Evolutionary conservation across 164 flowering plant genomes (phyloP).

Genomic region (Echeveria elegans): DNA sequence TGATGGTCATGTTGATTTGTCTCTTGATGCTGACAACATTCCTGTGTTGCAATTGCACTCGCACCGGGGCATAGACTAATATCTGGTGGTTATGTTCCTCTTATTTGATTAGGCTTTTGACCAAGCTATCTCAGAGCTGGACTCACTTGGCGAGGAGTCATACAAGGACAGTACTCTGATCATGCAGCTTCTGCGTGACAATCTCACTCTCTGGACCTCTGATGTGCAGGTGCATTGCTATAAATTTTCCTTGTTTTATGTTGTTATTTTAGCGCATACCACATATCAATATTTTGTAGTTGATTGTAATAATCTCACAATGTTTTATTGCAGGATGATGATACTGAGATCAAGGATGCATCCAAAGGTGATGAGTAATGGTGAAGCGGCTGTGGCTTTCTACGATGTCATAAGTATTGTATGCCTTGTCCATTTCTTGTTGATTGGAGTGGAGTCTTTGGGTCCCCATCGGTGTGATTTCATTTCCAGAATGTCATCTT

Average conservation of each 20-base stretch:
- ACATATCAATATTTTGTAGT: not conserved
- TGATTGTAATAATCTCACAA: not conserved
- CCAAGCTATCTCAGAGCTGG: slow-evolving; percentile 21
- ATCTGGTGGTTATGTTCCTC: not conserved
- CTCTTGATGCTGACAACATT: not conserved
- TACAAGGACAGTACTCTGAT: slow-evolving; percentile 20
- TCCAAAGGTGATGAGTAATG: slow-evolving; percentile 14
- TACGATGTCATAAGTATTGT: not conserved
- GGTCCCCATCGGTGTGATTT: slow-evolving; percentile 1
- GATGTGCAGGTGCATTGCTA: slow-evolving; percentile 12
- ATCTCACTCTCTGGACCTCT: slow-evolving; percentile 14
- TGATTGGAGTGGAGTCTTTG: not conserved
- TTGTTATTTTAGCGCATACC: not conserved
- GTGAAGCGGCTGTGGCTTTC: slow-evolving; percentile 11
- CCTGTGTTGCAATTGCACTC: not conserved
- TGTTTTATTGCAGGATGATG: slow-evolving; percentile 16
- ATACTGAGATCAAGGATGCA: slow-evolving; percentile 20
- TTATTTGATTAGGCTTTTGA: slow-evolving; percentile 17
- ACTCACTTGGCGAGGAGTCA: slow-evolving; percentile 23
- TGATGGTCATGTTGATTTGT: not conserved
- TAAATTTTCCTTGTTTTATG: not conserved
- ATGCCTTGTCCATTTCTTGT: slow-evolving; percentile 10
- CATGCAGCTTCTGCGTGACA: slow-evolving; percentile 16
- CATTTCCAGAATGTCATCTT: slow-evolving; percentile 4
- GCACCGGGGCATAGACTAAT: not conserved